Conservation (phyloP, 371 early-diverging fungal species). For the Mortierella sp. region DNA sequence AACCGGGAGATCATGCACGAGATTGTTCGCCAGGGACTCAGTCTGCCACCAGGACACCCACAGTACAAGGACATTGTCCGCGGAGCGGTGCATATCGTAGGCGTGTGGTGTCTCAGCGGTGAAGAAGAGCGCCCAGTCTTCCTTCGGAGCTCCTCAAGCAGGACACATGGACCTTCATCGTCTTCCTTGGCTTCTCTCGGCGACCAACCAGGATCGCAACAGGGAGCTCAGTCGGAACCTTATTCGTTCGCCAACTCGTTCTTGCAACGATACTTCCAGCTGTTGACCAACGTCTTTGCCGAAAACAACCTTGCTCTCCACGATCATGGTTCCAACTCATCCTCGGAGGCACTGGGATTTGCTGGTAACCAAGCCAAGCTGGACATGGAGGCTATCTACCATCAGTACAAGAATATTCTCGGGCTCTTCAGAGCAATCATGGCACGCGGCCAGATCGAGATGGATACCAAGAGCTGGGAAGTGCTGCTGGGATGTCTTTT, state of each 20-base stretch:
- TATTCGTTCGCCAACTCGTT: constrained; percentile 67
- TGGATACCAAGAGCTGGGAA: constrained; percentile 75
- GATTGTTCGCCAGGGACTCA: constrained; percentile 76
- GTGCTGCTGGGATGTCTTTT: constrained; percentile 63
- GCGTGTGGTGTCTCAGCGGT: constrained; percentile 77
- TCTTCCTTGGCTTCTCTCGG: constrained; percentile 36
- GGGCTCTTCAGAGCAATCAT: constrained; percentile 72
- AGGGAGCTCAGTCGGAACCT: constrained; percentile 19
- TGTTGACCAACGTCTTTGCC: constrained; percentile 69
- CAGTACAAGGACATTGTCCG: constrained; percentile 76
- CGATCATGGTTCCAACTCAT: constrained; percentile 38
- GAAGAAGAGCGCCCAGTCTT: constrained; percentile 79
- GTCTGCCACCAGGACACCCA: constrained; percentile 67
- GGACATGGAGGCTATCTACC: constrained; percentile 65
- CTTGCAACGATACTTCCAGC: constrained; percentile 69
- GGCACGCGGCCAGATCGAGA: constrained; percentile 69
- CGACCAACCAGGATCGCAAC: constrained; percentile 30
- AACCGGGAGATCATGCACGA: constrained; percentile 86
- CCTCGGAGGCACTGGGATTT: constrained; percentile 44
- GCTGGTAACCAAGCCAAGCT: constrained; percentile 46
- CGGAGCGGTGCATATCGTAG: constrained; percentile 78
- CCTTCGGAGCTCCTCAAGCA: constrained; percentile 62
- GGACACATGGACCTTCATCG: constrained; percentile 35
- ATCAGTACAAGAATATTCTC: constrained; percentile 71
- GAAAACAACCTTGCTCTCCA: constrained; percentile 26